phyloP scores from a whole-genome alignment of 75 land plant species.

The Pinus tabuliformis region DNA sequence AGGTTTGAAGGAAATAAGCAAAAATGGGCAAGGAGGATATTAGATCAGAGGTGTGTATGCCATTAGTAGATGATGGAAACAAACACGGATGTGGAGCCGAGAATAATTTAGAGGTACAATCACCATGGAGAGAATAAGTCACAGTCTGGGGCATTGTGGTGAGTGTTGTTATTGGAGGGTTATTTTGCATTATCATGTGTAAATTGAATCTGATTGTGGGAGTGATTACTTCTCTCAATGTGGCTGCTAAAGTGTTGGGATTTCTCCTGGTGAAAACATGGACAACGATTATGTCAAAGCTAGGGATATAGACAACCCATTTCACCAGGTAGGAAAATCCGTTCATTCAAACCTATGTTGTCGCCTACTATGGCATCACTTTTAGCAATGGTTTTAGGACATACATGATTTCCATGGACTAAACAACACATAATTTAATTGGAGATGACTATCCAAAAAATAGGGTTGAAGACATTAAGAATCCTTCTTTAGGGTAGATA shows the following conservation, averaged over 20 bases:
- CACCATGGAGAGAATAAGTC: constrained; percentile 40
- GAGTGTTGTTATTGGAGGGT: constrained; percentile 19
- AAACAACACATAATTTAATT: constrained; percentile 42
- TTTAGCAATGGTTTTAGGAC: constrained; percentile 45
- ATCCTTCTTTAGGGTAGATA: constrained; percentile 62
- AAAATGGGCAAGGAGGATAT: background rate
- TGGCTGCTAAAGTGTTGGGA: constrained; percentile 34
- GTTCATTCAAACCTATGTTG: constrained; percentile 36
- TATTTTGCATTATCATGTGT: constrained; percentile 43
- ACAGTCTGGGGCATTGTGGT: constrained; percentile 31
- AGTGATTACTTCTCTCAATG: constrained; percentile 49
- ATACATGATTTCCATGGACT: constrained; percentile 19
- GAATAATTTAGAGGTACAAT: background rate
- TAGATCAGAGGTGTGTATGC: background rate
- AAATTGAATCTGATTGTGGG: constrained; percentile 49
- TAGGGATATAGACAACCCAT: constrained; percentile 16
- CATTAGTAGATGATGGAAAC: background rate
- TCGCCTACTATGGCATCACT: constrained; percentile 29
- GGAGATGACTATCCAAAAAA: constrained; percentile 38
- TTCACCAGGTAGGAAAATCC: constrained; percentile 37
- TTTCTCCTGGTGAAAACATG: constrained; percentile 27
- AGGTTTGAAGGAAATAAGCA: too few relatives aligned
- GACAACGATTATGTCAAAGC: constrained; percentile 8
- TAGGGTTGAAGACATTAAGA: constrained; percentile 44
- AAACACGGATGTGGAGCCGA: background rate